Percentiles rank a stretch among this genome's conserved stretches.
Evolutionary conservation across 2,329 filamentous ascomycete genomes (phyloP).

Genomic region (Phaeoacremonium minimum): DNA sequence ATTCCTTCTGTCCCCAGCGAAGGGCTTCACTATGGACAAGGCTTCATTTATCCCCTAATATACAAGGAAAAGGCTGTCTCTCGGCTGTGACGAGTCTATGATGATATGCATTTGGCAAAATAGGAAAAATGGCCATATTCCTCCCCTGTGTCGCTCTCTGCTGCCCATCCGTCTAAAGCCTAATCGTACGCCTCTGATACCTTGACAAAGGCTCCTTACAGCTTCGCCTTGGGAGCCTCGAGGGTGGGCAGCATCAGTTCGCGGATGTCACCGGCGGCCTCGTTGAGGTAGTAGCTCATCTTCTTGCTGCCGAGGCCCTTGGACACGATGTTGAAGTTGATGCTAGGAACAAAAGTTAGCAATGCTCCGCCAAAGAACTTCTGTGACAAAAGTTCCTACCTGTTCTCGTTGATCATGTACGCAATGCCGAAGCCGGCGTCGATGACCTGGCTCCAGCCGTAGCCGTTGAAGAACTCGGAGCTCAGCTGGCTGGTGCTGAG

Average conservation of each 20-base stretch:
- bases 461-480: constrained; percentile 97
- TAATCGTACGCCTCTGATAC: too few relatives aligned
- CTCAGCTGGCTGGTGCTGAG: constrained; percentile 85
- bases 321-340: constrained; percentile 97
- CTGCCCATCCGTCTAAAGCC: too few relatives aligned
- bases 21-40: too few relatives aligned
- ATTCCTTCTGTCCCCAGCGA: too few relatives aligned
- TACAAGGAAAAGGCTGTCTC: too few relatives aligned
- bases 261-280: constrained; percentile 85
- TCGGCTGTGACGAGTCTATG: too few relatives aligned
- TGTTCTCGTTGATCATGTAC: constrained; percentile 99
- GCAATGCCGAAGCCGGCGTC: constrained; percentile 95
- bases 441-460: constrained; percentile 97
- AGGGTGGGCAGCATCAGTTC: constrained; percentile 80
- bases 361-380: not conserved
- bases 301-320: constrained; percentile 86
- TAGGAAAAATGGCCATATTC: not conserved
- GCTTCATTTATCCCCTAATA: too few relatives aligned
- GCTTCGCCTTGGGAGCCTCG: constrained; percentile 78
- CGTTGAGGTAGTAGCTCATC: constrained; percentile 95
- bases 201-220: constrained; percentile 61
- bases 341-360: constrained; percentile 30
- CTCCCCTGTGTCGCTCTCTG: constrained; percentile 1
- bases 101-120: too few relatives aligned
- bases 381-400: constrained; percentile 43